Percentiles rank a stretch among this genome's conserved stretches.
Conservation (phyloP, 2,329 filamentous ascomycete species). For the Colletotrichum salicis region DNA sequence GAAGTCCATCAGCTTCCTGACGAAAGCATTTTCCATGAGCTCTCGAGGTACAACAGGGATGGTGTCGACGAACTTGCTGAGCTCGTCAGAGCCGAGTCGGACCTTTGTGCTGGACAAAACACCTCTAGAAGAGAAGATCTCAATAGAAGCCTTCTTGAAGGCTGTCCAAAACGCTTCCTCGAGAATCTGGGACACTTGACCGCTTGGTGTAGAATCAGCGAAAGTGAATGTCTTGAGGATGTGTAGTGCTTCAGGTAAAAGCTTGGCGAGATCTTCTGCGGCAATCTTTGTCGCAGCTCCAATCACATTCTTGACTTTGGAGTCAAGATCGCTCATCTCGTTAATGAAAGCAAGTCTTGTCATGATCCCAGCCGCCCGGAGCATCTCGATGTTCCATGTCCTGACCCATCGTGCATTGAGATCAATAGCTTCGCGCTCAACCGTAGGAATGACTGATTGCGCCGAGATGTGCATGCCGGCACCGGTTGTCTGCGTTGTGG, state of each 20-base stretch:
- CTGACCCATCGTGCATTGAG: slow-evolving; percentile 95
- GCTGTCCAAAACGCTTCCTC: slow-evolving; percentile 98
- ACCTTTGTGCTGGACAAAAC: slow-evolving; percentile 87
- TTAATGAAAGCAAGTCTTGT: slow-evolving; percentile 87
- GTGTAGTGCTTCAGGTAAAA: slow-evolving; percentile 83
- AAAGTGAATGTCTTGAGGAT: slow-evolving; percentile 90
- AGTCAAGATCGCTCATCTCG: slow-evolving; percentile 83
- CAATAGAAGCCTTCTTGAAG: slow-evolving; percentile 82
- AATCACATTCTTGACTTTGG: slow-evolving; percentile 63
- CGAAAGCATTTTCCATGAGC: slow-evolving; percentile 78
- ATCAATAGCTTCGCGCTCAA: slow-evolving; percentile 96
- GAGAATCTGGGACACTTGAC: slow-evolving; percentile 84
- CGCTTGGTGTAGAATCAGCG: slow-evolving; percentile 87
- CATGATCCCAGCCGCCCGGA: slow-evolving; percentile 90
- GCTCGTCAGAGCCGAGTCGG: slow-evolving; percentile 75
- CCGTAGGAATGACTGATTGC: slow-evolving; percentile 94
- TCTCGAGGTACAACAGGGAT: slow-evolving; percentile 87
- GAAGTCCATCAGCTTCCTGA: slow-evolving; percentile 83
- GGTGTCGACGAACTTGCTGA: slow-evolving; percentile 81
- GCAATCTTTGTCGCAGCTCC: slow-evolving; percentile 64
- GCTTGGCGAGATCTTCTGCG: slow-evolving; percentile 71
- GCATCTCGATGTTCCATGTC: slow-evolving; percentile 94
- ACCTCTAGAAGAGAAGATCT: slow-evolving; percentile 88
- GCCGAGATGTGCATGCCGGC: slow-evolving; percentile 94
- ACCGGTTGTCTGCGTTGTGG: slow-evolving; percentile 96